phyloP scores from a whole-genome alignment of 202 grass and related monocot genomes.

The Panicum virgatum region DNA sequence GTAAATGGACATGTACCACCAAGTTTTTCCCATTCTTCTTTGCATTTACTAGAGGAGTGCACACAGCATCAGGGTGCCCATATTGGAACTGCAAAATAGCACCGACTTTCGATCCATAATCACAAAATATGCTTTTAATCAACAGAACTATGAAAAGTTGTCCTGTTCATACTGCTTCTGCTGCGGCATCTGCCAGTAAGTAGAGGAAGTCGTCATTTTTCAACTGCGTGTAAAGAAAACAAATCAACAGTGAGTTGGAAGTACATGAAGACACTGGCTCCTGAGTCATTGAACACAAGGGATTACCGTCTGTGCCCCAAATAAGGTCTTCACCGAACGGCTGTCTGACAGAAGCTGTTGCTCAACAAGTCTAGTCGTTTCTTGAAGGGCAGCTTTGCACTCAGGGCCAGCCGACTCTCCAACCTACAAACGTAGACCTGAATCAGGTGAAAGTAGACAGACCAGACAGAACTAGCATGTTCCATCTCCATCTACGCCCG shows the following conservation, averaged over 20 bases:
- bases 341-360: constrained; percentile 50
- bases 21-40: constrained; percentile 61
- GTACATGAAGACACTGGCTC: background rate
- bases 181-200: constrained; percentile 78
- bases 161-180: constrained; percentile 49
- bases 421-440: constrained; percentile 38
- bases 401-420: constrained; percentile 82
- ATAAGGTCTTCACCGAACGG: constrained; percentile 68
- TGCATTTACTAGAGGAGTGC: constrained; percentile 72
- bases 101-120: background rate
- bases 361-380: constrained; percentile 70
- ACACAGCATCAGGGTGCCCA: constrained; percentile 78
- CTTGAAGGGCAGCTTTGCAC: constrained; percentile 90
- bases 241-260: constrained; percentile 13
- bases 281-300: too few relatives aligned
- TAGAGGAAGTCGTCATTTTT: constrained; percentile 90
- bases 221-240: constrained; percentile 48
- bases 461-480: background rate
- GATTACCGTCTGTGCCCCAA: constrained; percentile 60
- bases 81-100: constrained; percentile 80
- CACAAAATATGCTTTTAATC: constrained; percentile 11
- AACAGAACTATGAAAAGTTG: background rate
- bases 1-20: constrained; percentile 52
- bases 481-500: too few relatives aligned
- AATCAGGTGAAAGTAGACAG: constrained; percentile 6